phyloP scores from a whole-genome alignment of 164 flowering plant species.

The Nelumbo lutea region DNA sequence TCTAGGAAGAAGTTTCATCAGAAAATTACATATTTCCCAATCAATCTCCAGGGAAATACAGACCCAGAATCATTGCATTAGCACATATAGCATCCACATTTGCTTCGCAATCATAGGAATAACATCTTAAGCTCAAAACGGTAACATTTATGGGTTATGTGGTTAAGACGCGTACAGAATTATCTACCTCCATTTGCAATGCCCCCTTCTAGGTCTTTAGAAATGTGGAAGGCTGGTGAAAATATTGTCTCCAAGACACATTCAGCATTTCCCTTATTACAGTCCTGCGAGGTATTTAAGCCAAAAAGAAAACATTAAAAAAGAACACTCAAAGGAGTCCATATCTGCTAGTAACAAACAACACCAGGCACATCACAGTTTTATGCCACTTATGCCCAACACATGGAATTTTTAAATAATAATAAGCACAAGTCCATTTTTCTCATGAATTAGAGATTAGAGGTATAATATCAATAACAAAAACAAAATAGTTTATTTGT shows the following conservation, averaged over 20 bases:
- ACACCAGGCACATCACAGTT: too few relatives aligned
- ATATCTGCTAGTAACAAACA: too few relatives aligned
- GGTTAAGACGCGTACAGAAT: not conserved
- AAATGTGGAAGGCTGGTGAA: conserved; percentile 72
- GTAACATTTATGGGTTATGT: not conserved
- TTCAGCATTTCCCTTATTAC: conserved; percentile 26
- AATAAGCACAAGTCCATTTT: too few relatives aligned
- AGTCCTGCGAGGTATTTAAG: conserved; percentile 30
- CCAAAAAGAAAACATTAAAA: not conserved
- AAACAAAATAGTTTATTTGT: too few relatives aligned
- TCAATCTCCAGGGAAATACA: too few relatives aligned
- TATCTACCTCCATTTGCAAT: conserved; percentile 39
- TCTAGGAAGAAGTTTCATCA: too few relatives aligned
- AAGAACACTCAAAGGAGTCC: not conserved
- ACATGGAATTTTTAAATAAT: too few relatives aligned
- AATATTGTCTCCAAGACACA: conserved; percentile 52
- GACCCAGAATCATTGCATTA: not conserved
- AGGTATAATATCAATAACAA: too few relatives aligned
- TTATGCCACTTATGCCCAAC: too few relatives aligned
- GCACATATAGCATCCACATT: not conserved
- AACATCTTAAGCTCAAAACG: not conserved
- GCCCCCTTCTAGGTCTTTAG: conserved; percentile 44
- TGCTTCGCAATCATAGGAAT: not conserved
- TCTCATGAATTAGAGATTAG: too few relatives aligned
- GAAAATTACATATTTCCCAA: too few relatives aligned